A percentile compares a stretch with the other conserved stretches of the same genome.
These are phyloP conservation scores for Phalaenopsis hybrid DNA, from an alignment of 116 monocot genomes.

Conservation along the genomic window DNA sequence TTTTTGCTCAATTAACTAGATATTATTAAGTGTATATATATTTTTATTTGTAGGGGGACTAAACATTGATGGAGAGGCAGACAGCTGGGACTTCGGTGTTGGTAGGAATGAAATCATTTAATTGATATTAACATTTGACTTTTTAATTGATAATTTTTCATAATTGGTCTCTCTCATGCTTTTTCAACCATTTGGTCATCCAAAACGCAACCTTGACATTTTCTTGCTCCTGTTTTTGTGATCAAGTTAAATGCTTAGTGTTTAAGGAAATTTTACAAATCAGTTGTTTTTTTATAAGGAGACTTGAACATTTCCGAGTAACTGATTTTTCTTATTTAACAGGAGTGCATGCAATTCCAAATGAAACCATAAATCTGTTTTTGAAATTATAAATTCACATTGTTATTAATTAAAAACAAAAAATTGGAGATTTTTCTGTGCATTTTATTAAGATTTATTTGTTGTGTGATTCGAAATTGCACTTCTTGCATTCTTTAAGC, in stretches of 20 bases:
- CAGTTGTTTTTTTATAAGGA: not conserved
- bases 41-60: slow-evolving; percentile 4
- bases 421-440: no score
- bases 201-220: not conserved
- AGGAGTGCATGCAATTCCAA: not conserved
- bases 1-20: not conserved
- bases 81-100: slow-evolving; percentile 98
- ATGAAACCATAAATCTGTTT: not conserved
- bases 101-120: slow-evolving; percentile 43
- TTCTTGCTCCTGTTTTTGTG: not conserved
- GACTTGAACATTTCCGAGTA: not conserved
- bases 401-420: no score
- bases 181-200: not conserved
- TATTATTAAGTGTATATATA: not conserved
- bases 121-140: not conserved
- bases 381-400: no score
- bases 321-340: not conserved
- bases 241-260: not conserved
- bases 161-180: not conserved
- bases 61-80: slow-evolving; percentile 69
- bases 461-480: not conserved
- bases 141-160: not conserved
- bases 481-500: not conserved
- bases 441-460: not conserved
- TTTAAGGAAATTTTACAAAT: not conserved